Conservation (phyloP, 2,329 filamentous ascomycete species). For the Aureobasidium subglaciale region DNA sequence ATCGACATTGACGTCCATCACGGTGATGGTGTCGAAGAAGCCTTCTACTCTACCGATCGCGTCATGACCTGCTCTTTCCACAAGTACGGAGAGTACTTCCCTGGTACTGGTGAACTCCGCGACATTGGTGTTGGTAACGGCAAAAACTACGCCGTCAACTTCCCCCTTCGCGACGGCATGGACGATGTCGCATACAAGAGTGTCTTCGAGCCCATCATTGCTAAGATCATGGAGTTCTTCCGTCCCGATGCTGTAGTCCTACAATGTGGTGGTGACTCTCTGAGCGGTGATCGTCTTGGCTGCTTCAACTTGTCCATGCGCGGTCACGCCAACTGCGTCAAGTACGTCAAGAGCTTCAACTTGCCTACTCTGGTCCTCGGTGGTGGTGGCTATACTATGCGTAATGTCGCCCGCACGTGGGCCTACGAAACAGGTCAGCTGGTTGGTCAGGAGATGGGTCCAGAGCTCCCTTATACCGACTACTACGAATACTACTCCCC, state of each 20-base stretch:
- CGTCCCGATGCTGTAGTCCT: constrained; percentile 60
- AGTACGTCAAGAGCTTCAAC: constrained; percentile 61
- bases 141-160: constrained; percentile 63
- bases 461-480: constrained; percentile 88
- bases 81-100: constrained; percentile 68
- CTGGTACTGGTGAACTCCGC: constrained; percentile 60
- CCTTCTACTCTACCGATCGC: constrained; percentile 63
- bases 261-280: constrained; percentile 61
- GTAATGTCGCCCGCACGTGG: constrained; percentile 58
- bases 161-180: constrained; percentile 62
- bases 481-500: constrained; percentile 79
- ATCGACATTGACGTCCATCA: constrained; percentile 63
- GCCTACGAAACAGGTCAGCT: constrained; percentile 67
- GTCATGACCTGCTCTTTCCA: constrained; percentile 68
- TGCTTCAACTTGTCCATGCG: constrained; percentile 67
- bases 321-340: constrained; percentile 63
- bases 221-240: constrained; percentile 63
- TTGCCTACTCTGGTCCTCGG: constrained; percentile 59
- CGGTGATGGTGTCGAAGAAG: constrained; percentile 63
- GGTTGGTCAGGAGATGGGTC: constrained; percentile 72
- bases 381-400: constrained; percentile 64
- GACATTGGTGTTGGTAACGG: constrained; percentile 62
- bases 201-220: constrained; percentile 62
- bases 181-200: constrained; percentile 59
- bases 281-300: constrained; percentile 60